Conservation (phyloP, 768 basidiomycete species). For the Leccinum uliginosum region DNA sequence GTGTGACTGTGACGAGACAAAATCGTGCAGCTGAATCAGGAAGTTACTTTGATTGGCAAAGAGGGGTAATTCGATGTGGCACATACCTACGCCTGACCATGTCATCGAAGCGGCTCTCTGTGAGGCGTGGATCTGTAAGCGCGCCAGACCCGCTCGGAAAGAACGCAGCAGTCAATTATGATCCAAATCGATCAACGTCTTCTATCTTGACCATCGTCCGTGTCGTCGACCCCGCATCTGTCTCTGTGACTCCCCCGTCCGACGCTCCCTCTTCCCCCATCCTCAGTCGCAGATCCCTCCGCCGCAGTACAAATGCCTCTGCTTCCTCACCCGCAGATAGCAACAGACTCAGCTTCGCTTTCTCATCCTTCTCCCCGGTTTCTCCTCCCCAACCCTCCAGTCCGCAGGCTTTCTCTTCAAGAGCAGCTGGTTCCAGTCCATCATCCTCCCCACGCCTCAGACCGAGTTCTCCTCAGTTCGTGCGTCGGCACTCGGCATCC, state of each 20-base stretch:
- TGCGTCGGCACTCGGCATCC: conserved; percentile 29
- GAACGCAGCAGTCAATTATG: conserved; percentile 48
- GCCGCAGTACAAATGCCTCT: conserved; percentile 31
- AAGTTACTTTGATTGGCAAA: background rate
- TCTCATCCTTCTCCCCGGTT: conserved; percentile 51
- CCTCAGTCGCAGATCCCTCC: conserved; percentile 29
- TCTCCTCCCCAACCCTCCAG: conserved; percentile 22
- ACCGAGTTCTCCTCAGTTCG: conserved; percentile 42
- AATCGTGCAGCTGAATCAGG: conserved; percentile 5
- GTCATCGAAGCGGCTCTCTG: conserved; percentile 35
- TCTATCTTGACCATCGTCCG: conserved; percentile 75
- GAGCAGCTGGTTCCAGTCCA: conserved; percentile 29
- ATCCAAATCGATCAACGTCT: conserved; percentile 51
- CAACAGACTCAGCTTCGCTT: conserved; percentile 57
- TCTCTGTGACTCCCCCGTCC: conserved; percentile 17
- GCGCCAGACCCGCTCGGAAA: conserved; percentile 67
- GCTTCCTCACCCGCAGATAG: conserved; percentile 22
- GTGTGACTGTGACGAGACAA: background rate
- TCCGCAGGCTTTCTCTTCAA: conserved; percentile 30
- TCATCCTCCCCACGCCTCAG: conserved; percentile 43
- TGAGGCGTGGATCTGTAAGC: conserved; percentile 62
- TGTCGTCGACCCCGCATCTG: conserved; percentile 38
- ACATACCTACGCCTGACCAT: background rate
- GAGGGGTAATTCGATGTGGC: background rate
- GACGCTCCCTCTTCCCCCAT: conserved; percentile 24